A percentile compares a stretch with the other conserved stretches of the same genome.
Evolutionary conservation across 345 rosid genomes (phyloP).

Genomic region (Dimocarpus longan): DNA sequence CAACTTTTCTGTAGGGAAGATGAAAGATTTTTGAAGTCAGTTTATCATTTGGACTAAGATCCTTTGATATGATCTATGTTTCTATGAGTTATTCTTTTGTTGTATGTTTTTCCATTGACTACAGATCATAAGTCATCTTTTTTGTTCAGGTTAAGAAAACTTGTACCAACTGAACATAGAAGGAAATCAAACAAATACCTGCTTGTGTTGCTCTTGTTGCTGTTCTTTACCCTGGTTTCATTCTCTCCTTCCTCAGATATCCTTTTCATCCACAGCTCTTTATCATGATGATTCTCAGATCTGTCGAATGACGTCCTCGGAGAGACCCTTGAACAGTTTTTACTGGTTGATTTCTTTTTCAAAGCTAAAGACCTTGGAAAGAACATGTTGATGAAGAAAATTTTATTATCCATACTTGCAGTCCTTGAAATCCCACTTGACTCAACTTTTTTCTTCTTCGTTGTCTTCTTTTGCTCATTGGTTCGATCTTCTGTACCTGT

Average conservation of each 20-base stretch:
- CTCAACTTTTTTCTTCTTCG: slow-evolving; percentile 7
- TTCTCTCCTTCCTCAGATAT: slow-evolving; percentile 14
- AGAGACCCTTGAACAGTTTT: slow-evolving; percentile 32
- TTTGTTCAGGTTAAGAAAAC: not conserved
- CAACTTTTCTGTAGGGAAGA: slow-evolving; percentile 17
- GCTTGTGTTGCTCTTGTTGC: slow-evolving; percentile 27
- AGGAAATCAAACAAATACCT: slow-evolving; percentile 29
- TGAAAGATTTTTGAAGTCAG: not conserved
- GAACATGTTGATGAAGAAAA: slow-evolving; percentile 52
- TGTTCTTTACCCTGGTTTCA: slow-evolving; percentile 12
- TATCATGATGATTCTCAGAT: slow-evolving; percentile 15
- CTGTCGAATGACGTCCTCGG: slow-evolving; percentile 30
- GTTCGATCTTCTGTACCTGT: slow-evolving; percentile 11
- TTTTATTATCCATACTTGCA: slow-evolving; percentile 45
- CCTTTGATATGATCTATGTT: not conserved
- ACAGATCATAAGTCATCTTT: no score
- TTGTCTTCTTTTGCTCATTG: slow-evolving; percentile 22
- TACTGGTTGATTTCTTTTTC: slow-evolving; percentile 25
- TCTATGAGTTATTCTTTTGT: not conserved
- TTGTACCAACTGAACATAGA: not conserved
- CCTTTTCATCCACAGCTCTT: slow-evolving; percentile 25
- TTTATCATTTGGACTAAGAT: not conserved
- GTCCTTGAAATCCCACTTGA: slow-evolving; percentile 32
- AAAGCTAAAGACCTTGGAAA: slow-evolving; percentile 36
- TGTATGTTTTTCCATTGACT: no score